phyloP scores from a whole-genome alignment of 345 rosid species.

The Cochlearia excelsa region DNA sequence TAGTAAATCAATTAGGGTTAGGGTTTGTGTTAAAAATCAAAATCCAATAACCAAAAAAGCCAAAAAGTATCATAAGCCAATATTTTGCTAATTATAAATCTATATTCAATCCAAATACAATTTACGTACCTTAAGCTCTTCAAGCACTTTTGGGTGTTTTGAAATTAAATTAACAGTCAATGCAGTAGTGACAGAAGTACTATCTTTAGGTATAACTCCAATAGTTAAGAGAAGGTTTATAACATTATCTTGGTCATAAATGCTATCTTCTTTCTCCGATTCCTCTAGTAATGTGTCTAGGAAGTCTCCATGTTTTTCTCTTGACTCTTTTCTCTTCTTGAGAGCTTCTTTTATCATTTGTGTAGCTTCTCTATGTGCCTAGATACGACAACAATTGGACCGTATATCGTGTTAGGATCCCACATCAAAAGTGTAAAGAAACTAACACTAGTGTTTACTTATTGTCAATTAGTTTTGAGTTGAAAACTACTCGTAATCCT shows the following conservation, averaged over 20 bases:
- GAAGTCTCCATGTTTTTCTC: not conserved
- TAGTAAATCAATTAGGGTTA: too few relatives aligned
- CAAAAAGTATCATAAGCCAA: too few relatives aligned
- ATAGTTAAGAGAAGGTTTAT: too few relatives aligned
- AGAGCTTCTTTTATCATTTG: not conserved
- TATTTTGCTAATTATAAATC: too few relatives aligned
- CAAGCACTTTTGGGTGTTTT: not conserved
- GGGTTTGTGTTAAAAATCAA: too few relatives aligned
- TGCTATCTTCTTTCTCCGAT: not conserved
- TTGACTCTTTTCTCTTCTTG: not conserved
- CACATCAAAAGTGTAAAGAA: too few relatives aligned
- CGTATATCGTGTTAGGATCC: too few relatives aligned
- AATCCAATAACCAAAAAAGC: too few relatives aligned
- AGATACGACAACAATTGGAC: not conserved
- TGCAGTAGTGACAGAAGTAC: not conserved
- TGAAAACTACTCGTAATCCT: too few relatives aligned
- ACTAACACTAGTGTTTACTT: too few relatives aligned
- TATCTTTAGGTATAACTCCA: not conserved
- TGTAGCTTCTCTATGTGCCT: not conserved
- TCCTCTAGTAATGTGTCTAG: not conserved
- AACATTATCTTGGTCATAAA: not conserved
- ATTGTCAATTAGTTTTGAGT: too few relatives aligned
- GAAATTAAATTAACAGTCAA: not conserved
- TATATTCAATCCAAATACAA: too few relatives aligned
- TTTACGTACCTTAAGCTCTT: not conserved